Evolutionary conservation across 306 rosid genomes (phyloP).

Genomic region (Comarum palustre): DNA sequence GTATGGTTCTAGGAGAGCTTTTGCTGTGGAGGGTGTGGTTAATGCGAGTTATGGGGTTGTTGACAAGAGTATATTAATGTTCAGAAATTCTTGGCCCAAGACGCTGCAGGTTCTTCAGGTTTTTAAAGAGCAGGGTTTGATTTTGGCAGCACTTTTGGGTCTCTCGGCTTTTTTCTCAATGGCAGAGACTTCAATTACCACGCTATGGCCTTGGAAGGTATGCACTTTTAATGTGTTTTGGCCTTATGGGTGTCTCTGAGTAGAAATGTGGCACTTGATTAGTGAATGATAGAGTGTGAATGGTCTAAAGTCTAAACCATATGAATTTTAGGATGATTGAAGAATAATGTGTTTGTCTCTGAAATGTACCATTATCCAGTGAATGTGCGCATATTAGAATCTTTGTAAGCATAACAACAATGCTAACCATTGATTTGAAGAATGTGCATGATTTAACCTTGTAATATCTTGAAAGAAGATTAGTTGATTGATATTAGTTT

Average conservation of each 20-base stretch:
- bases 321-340: not conserved
- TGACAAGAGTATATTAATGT: constrained; percentile 64
- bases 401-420: not conserved
- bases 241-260: not conserved
- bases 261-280: not conserved
- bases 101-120: constrained; percentile 61
- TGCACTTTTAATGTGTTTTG: not conserved
- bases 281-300: not conserved
- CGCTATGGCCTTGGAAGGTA: constrained; percentile 99
- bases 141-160: constrained; percentile 78
- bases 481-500: constrained; percentile 24
- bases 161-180: constrained; percentile 97
- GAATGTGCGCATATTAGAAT: not conserved
- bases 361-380: not conserved
- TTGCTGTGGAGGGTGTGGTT: constrained; percentile 61
- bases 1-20: constrained; percentile 56
- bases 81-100: constrained; percentile 83
- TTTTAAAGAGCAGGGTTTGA: constrained; percentile 87
- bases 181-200: constrained; percentile 98
- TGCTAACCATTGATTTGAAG: not conserved
- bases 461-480: constrained; percentile 22
- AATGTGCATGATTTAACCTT: not conserved
- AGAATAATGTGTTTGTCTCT: not conserved
- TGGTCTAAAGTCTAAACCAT: not conserved
- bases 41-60: constrained; percentile 67